A percentile compares a stretch with the other conserved stretches of the same genome.
These are phyloP conservation scores for Ophiostoma piceae DNA, from an alignment of 2,329 filamentous ascomycete genomes.

Conservation along the genomic window DNA sequence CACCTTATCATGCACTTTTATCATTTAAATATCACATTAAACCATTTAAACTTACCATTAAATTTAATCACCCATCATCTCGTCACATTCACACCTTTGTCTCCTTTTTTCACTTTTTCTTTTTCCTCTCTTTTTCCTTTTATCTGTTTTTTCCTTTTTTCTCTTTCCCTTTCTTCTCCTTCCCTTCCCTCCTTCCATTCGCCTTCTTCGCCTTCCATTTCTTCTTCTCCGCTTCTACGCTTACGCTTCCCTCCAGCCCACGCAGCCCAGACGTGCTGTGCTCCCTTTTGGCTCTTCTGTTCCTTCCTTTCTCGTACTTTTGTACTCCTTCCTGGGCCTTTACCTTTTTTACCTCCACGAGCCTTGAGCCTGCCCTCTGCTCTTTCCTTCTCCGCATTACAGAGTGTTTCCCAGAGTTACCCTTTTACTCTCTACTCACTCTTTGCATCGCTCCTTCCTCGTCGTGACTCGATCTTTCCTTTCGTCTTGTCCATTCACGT, in stretches of 20 bases:
- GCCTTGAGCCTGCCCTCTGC: neutral
- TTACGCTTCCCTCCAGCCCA: neutral
- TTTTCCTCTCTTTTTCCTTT: neutral
- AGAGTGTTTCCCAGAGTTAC: neutral
- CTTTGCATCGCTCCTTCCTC: conserved; percentile 1
- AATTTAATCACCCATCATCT: neutral
- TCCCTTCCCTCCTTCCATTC: conserved; percentile 19
- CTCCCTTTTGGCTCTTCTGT: conserved; percentile 2
- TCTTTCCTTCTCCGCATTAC: conserved; percentile 7
- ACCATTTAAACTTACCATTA: neutral
- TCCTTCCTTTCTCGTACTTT: neutral
- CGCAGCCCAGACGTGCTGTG: neutral
- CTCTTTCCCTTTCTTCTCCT: conserved; percentile 16
- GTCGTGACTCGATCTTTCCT: conserved; percentile 8
- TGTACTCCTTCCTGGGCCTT: neutral
- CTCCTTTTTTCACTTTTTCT: neutral
- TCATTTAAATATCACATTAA: neutral
- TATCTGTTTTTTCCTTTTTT: conserved; percentile 13
- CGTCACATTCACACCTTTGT: neutral
- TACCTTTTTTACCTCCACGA: neutral
- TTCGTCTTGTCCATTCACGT: conserved; percentile 9
- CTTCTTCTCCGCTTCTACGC: conserved; percentile 18
- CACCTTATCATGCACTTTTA: neutral
- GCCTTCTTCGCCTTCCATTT: conserved; percentile 18
- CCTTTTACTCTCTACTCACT: conserved; percentile 4